phyloP scores from a whole-genome alignment of 495 filamentous ascomycete genomes.

The Aspergillus ellipticus region DNA sequence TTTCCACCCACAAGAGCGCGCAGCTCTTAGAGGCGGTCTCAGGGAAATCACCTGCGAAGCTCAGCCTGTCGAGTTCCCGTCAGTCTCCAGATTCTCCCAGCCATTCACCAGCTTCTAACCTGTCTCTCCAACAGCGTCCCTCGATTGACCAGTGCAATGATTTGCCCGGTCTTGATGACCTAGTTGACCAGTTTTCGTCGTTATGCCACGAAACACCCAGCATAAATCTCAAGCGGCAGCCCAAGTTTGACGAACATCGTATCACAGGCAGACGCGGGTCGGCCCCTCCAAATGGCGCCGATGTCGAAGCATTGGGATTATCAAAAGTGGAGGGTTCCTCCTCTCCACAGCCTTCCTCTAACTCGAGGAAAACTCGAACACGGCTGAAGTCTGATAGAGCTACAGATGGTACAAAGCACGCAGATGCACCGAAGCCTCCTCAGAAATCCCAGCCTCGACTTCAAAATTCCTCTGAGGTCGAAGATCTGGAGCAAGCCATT shows the following conservation, averaged over 20 bases:
- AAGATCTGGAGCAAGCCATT: constrained; percentile 21
- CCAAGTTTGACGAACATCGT: constrained; percentile 12
- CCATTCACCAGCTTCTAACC: constrained; percentile 6
- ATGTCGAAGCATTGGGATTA: constrained; percentile 15
- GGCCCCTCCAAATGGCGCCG: constrained; percentile 7
- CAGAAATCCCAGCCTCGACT: background rate
- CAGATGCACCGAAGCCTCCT: constrained; percentile 2
- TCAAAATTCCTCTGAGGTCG: constrained; percentile 2
- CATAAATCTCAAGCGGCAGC: constrained; percentile 24
- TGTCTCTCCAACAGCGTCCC: background rate
- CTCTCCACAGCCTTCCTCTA: background rate
- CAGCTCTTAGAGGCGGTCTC: constrained; percentile 32
- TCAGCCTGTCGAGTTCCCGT: constrained; percentile 8
- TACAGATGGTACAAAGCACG: constrained; percentile 5
- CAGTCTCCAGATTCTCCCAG: constrained; percentile 8
- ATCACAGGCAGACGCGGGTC: constrained; percentile 12
- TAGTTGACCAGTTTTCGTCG: constrained; percentile 28
- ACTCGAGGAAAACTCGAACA: background rate
- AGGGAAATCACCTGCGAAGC: constrained; percentile 15
- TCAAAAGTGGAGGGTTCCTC: constrained; percentile 9
- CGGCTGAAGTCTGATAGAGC: constrained; percentile 19
- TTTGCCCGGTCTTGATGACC: constrained; percentile 24
- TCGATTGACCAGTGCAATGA: constrained; percentile 1
- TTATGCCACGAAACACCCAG: constrained; percentile 20
- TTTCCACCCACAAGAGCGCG: constrained; percentile 30